Evolutionary conservation across 2,329 filamentous ascomycete genomes (phyloP).

Genomic region (Anthostomella pinea): DNA sequence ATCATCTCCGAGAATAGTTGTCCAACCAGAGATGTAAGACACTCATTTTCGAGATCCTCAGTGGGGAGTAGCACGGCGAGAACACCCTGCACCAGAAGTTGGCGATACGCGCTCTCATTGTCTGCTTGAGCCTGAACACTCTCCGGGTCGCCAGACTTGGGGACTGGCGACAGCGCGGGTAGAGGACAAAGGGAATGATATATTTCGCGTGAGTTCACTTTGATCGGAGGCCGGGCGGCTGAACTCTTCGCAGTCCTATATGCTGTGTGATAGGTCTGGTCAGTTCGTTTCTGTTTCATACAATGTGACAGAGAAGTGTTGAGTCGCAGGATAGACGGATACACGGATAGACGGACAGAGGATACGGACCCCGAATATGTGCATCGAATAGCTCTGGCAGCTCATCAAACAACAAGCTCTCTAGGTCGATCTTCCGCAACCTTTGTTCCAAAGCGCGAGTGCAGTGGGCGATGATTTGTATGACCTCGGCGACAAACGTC

Average conservation of each 20-base stretch:
- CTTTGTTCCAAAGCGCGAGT: slow-evolving; percentile 85
- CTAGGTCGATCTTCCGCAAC: slow-evolving; percentile 76
- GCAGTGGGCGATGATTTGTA: slow-evolving; percentile 89
- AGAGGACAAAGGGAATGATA: slow-evolving; percentile 85
- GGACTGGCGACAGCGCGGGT: slow-evolving; percentile 76
- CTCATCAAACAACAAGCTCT: slow-evolving; percentile 81
- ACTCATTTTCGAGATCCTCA: slow-evolving; percentile 86
- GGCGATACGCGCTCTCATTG: slow-evolving; percentile 81
- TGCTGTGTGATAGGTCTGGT: slow-evolving; percentile 46
- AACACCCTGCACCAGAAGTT: slow-evolving; percentile 79
- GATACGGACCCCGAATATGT: slow-evolving; percentile 69
- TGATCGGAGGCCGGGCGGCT: slow-evolving; percentile 56
- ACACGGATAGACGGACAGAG: slow-evolving; percentile 6
- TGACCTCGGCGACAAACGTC: slow-evolving; percentile 79
- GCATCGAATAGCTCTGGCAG: slow-evolving; percentile 76
- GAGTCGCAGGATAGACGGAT: slow-evolving; percentile 1
- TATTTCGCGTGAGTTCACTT: slow-evolving; percentile 61
- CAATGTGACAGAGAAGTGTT: neutral
- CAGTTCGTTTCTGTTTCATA: too few relatives aligned
- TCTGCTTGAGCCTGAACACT: slow-evolving; percentile 61
- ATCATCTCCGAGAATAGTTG: slow-evolving; percentile 91
- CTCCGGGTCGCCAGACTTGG: slow-evolving; percentile 49
- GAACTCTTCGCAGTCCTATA: slow-evolving; percentile 67
- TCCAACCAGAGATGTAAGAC: slow-evolving; percentile 76
- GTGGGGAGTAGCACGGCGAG: slow-evolving; percentile 84